A percentile compares a stretch with the other conserved stretches of the same genome.
These are phyloP conservation scores for Globisporangium canariense DNA, from an alignment of 352 stramenopile species.

Conservation along the genomic window DNA sequence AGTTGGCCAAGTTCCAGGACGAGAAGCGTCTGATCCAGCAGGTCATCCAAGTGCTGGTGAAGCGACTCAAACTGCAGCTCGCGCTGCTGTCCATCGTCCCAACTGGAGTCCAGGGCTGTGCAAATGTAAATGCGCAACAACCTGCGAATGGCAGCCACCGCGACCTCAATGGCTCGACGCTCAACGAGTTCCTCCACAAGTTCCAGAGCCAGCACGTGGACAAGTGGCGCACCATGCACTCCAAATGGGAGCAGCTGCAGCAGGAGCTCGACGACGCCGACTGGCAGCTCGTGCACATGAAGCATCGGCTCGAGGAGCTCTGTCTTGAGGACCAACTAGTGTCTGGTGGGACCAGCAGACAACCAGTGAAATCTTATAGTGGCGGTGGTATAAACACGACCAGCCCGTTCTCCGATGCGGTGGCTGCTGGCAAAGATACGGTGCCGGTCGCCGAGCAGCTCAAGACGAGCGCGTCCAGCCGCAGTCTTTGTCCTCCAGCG, in stretches of 20 bases:
- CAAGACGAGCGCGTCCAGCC: constrained; percentile 26
- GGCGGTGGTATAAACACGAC: constrained; percentile 4
- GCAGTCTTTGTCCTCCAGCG: constrained; percentile 11
- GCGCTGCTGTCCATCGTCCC: constrained; percentile 38
- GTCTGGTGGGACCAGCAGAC: neutral
- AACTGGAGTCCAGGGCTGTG: neutral
- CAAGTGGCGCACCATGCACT: constrained; percentile 37
- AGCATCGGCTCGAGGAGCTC: constrained; percentile 49
- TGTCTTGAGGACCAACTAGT: constrained; percentile 26
- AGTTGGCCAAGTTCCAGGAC: constrained; percentile 22
- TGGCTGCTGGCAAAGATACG: constrained; percentile 55
- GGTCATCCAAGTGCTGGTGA: constrained; percentile 40
- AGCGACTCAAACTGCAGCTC: constrained; percentile 44
- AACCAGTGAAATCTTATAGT: constrained; percentile 10
- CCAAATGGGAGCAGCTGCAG: constrained; percentile 43
- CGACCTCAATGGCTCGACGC: constrained; percentile 2
- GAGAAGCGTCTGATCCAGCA: constrained; percentile 45
- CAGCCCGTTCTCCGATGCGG: constrained; percentile 67
- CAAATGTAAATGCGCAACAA: neutral
- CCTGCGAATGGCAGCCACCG: neutral
- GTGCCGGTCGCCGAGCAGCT: constrained; percentile 55
- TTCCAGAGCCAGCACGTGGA: constrained; percentile 33
- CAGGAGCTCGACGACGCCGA: constrained; percentile 48
- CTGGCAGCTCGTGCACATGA: constrained; percentile 68
- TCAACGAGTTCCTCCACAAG: constrained; percentile 24